Evolutionary conservation across 73 alveolate genomes (phyloP).

Genomic region (Paramecium primaurelia): DNA sequence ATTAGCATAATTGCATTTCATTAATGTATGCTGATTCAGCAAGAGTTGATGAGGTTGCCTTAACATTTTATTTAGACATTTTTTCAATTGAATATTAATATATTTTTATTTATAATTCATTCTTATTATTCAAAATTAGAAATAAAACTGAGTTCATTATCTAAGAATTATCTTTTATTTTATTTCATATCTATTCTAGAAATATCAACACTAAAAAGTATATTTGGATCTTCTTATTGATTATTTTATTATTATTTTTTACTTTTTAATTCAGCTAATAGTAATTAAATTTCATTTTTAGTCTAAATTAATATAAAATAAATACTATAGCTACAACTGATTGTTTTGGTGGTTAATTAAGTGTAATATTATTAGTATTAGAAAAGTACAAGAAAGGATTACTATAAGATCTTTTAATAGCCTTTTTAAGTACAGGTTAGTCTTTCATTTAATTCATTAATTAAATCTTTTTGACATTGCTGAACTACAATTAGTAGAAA

Average conservation of each 20-base stretch:
- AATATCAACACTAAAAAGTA: constrained; percentile 4
- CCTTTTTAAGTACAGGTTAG: background rate
- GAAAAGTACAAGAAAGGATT: constrained; percentile 41
- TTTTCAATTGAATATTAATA: background rate
- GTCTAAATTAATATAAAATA: background rate
- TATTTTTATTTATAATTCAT: background rate
- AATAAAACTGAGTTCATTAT: constrained; percentile 17
- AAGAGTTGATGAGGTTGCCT: background rate
- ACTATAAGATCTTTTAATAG: background rate
- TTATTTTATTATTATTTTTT: background rate
- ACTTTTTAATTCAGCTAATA: constrained; percentile 2
- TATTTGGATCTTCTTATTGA: background rate
- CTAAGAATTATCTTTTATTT: background rate
- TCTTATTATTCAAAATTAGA: constrained; percentile 19
- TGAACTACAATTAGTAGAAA: background rate
- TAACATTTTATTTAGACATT: background rate
- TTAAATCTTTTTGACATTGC: background rate
- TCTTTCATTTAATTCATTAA: background rate
- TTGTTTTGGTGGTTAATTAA: background rate
- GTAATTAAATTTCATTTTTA: background rate
- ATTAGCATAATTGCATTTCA: background rate
- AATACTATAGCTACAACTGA: constrained; percentile 7
- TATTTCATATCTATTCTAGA: constrained; percentile 2
- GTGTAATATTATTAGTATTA: background rate
- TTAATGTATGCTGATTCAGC: background rate